These are phyloP conservation scores for Allomyces macrogynus DNA, from an alignment of 192 early-diverging fungal species.

Conservation along the genomic window DNA sequence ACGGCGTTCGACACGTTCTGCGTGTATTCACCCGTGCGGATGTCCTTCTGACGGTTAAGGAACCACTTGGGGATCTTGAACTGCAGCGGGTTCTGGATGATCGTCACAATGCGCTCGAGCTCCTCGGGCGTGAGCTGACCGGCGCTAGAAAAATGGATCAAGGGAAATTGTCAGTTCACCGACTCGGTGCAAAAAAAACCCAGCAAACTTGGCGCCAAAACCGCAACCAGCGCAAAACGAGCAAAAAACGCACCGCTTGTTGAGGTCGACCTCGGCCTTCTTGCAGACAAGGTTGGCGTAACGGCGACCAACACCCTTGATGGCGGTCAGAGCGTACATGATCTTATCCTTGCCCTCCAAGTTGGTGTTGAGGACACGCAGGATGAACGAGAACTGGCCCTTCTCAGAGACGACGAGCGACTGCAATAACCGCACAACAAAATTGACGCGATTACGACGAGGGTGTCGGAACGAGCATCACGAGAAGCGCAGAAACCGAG, in stretches of 20 bases:
- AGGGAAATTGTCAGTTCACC: neutral
- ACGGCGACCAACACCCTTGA: slow-evolving; percentile 97
- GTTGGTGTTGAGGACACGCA: slow-evolving; percentile 99
- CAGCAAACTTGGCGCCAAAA: neutral
- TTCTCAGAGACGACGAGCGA: slow-evolving; percentile 79
- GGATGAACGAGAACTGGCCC: slow-evolving; percentile 90
- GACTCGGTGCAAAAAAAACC: neutral
- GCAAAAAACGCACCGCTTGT: slow-evolving; percentile 60
- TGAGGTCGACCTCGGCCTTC: slow-evolving; percentile 96
- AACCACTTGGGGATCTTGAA: slow-evolving; percentile 99
- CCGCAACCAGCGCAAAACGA: neutral
- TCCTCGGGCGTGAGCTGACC: slow-evolving; percentile 95
- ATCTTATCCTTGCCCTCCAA: slow-evolving; percentile 87
- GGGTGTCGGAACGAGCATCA: too few relatives aligned
- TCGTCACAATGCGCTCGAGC: slow-evolving; percentile 92
- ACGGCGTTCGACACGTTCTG: slow-evolving; percentile 86
- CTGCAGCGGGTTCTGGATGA: slow-evolving; percentile 97
- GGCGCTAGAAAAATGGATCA: slow-evolving; percentile 40
- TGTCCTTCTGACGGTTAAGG: slow-evolving; percentile 99
- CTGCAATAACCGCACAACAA: slow-evolving; percentile 10
- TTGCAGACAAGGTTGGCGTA: slow-evolving; percentile 98
- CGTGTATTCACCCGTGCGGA: slow-evolving; percentile 80
- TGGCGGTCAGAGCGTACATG: slow-evolving; percentile 86
- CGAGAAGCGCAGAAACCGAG: too few relatives aligned
- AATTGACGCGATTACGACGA: too few relatives aligned